Evolutionary conservation across 441 rosid species (phyloP).

Genomic region (Croton setiger): DNA sequence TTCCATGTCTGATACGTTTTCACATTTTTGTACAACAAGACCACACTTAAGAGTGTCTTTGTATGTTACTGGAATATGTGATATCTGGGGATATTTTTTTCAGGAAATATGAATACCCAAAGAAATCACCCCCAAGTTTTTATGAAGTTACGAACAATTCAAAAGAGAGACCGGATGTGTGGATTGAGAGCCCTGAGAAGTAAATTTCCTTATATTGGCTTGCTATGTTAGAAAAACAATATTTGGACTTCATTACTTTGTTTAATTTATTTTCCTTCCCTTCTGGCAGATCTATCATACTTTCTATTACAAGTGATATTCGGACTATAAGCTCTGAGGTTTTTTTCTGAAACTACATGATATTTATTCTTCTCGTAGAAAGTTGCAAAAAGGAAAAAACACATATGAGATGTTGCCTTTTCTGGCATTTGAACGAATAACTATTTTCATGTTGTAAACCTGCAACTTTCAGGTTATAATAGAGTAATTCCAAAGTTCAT

Average conservation of each 20-base stretch:
- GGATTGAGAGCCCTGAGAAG: conserved; percentile 99
- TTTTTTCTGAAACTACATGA: conserved; percentile 25
- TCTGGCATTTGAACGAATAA: background rate
- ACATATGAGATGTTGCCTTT: background rate
- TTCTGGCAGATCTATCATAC: conserved; percentile 71
- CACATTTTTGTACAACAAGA: background rate
- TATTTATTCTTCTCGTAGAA: conserved; percentile 5
- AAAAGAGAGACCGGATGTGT: conserved; percentile 98
- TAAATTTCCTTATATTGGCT: conserved; percentile 33
- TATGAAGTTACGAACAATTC: conserved; percentile 87
- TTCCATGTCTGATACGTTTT: background rate
- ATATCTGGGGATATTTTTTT: conserved; percentile 20
- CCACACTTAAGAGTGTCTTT: background rate
- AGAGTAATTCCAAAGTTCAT: background rate
- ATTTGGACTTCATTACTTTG: background rate
- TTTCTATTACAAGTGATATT: conserved; percentile 93
- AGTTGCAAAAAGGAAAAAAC: background rate
- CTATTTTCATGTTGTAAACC: background rate
- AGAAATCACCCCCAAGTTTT: conserved; percentile 78
- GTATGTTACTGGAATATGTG: background rate
- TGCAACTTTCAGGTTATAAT: background rate
- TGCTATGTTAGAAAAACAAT: background rate
- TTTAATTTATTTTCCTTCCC: conserved; percentile 11
- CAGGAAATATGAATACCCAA: conserved; percentile 90
- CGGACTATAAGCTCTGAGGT: conserved; percentile 97